Evolutionary conservation across 2,329 filamentous ascomycete species (phyloP), one percentile per base, ranked within the genome.

Genomic region (Beauveria bassiana): DNA sequence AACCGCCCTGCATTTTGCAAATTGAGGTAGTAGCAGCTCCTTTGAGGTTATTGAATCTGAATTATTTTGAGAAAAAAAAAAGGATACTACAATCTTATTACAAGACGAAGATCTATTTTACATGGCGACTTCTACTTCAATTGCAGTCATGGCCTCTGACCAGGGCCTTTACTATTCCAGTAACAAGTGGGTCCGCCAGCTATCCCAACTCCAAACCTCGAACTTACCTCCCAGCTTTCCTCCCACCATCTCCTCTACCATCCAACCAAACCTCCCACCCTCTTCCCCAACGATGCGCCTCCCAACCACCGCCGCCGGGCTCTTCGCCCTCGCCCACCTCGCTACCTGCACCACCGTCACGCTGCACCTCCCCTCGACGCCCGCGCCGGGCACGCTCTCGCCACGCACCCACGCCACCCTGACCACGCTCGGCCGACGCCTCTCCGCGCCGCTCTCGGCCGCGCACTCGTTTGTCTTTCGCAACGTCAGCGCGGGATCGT

Each of bases 391-490:
- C 70, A 71, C 79, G 54, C 83, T 87, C 59, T 87, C 86, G 24
- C 78, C 87, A 69, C 83, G 82, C 63, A 88, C 88, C 56, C 86
- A 88, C 70, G 87, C 86, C 43, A 86, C 83, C 53, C 79, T 84
- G 54, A 75, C 76, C 22, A 68, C 79, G 20, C 75, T 78, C 12
- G 70, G 74, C 63, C 64, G 64, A 38, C 66, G 71, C 64, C 67
- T 71, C 69, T 68, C 81, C 28, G 86, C 89, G 14, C 86, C 87
- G 10, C 77, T 96, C 10, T 86, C 87, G 14, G 77, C 81, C 46
- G 74, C 80, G 67, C 89, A 90, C 72, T 86, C 84, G 26, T 91
- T 97, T 70, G 80, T 85, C 65, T 96, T 97, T 79, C 76, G 75
- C 66, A 86, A 92, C 68, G 80, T 96, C 58, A 81, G 83, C 5